These are phyloP conservation scores for Syzygium syzygioides DNA, from an alignment of 441 rosid species.

Conservation along the genomic window DNA sequence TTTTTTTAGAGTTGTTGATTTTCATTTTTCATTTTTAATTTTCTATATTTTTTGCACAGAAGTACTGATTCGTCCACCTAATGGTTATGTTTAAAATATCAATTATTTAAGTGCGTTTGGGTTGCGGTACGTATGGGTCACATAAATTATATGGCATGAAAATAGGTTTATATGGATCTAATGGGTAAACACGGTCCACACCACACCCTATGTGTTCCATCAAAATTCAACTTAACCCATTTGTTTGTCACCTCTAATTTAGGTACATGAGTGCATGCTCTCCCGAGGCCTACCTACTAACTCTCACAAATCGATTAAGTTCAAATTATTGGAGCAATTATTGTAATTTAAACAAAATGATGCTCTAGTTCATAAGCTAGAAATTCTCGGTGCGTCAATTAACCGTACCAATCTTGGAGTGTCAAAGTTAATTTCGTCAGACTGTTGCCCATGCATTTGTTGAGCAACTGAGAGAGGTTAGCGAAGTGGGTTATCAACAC, in stretches of 20 bases:
- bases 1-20: not conserved
- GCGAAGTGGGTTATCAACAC: not conserved
- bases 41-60: not conserved
- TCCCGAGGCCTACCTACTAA: not conserved
- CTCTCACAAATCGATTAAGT: not conserved
- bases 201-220: not conserved
- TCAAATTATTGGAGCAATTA: not conserved
- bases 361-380: not conserved
- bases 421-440: not conserved
- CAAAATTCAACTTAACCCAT: not conserved
- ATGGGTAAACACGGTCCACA: not conserved
- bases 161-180: not conserved
- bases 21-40: not conserved
- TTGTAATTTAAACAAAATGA: not conserved
- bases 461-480: not conserved
- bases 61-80: not conserved
- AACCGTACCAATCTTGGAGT: not conserved
- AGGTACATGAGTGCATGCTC: not conserved
- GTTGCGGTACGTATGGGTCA: not conserved
- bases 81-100: not conserved
- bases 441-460: not conserved
- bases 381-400: not conserved
- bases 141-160: not conserved
- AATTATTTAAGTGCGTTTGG: not conserved
- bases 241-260: not conserved